Evolutionary conservation across 2,329 filamentous ascomycete species (phyloP).

Genomic region (Ceratocystis smalleyi): DNA sequence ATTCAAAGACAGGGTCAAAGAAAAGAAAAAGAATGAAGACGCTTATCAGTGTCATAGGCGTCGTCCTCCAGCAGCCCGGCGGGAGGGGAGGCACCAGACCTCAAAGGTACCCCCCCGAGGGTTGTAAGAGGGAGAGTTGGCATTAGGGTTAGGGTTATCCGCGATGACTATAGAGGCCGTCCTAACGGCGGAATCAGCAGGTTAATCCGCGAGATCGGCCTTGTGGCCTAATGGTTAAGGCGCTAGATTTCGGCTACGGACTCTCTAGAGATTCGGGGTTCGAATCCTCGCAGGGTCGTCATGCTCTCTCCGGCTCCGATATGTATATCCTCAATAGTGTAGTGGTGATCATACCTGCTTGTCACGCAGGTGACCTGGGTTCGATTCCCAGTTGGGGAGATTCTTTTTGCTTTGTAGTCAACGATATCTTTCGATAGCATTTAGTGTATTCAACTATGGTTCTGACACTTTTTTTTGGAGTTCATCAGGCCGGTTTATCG

Average conservation of each 20-base stretch:
- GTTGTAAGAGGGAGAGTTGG: too few species aligned
- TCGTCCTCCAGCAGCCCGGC: too few species aligned
- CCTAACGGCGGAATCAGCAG: not conserved
- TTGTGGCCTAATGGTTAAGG: constrained; percentile 11
- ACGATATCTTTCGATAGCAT: not conserved
- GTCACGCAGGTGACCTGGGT: constrained; percentile 13
- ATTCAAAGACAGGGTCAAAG: too few species aligned
- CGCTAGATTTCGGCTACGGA: constrained; percentile 7
- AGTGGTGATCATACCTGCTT: constrained; percentile 14
- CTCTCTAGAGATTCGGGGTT: constrained; percentile 11
- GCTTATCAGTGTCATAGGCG: too few species aligned
- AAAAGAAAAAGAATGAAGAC: too few species aligned
- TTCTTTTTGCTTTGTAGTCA: not conserved
- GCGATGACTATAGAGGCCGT: not conserved
- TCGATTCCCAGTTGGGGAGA: constrained; percentile 13
- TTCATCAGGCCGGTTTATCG: not conserved
- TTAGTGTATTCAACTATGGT: not conserved
- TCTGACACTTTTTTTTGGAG: not conserved
- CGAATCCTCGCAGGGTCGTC: constrained; percentile 9
- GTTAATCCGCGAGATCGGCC: not conserved
- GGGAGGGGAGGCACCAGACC: too few species aligned
- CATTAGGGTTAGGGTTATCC: too few species aligned
- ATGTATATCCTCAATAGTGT: constrained; percentile 4
- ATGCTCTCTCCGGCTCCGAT: not conserved
- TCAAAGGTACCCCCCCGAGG: too few species aligned